Conservation (phyloP, 139 green algal species). For the Deuterostichococcus epilithicus region DNA sequence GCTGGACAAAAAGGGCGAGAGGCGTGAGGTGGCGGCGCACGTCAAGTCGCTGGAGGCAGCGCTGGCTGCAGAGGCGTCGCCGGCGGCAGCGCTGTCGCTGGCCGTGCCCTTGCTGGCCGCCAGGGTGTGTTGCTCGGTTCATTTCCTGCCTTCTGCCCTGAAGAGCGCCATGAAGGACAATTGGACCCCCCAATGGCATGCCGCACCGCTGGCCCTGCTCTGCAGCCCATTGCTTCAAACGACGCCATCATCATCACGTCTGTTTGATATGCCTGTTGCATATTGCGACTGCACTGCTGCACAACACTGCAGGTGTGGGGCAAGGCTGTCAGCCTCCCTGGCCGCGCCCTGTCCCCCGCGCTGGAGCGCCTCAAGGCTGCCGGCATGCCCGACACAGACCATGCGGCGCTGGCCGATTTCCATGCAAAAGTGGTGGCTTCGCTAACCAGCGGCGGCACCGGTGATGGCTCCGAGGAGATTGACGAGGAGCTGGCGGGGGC, state of each 20-base stretch:
- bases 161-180: background rate
- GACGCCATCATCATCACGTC: background rate
- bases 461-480: background rate
- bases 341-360: conserved; percentile 45
- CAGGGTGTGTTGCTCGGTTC: conserved; percentile 21
- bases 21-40: conserved; percentile 26
- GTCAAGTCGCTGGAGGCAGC: conserved; percentile 27
- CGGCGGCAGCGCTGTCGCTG: conserved; percentile 58
- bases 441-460: conserved; percentile 8
- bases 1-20: conserved; percentile 80
- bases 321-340: conserved; percentile 50
- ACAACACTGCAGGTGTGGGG: conserved; percentile 17
- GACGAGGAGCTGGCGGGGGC: conserved; percentile 14
- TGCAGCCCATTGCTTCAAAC: background rate
- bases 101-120: conserved; percentile 62
- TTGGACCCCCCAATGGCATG: background rate
- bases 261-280: background rate
- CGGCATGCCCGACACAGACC: conserved; percentile 6
- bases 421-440: conserved; percentile 39
- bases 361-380: conserved; percentile 23
- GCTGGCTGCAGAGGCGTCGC: conserved; percentile 34
- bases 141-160: background rate
- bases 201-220: background rate
- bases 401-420: conserved; percentile 26
- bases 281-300: background rate